These are phyloP conservation scores for Podila clonocystis DNA, from an alignment of 192 early-diverging fungal species.

Conservation along the genomic window DNA sequence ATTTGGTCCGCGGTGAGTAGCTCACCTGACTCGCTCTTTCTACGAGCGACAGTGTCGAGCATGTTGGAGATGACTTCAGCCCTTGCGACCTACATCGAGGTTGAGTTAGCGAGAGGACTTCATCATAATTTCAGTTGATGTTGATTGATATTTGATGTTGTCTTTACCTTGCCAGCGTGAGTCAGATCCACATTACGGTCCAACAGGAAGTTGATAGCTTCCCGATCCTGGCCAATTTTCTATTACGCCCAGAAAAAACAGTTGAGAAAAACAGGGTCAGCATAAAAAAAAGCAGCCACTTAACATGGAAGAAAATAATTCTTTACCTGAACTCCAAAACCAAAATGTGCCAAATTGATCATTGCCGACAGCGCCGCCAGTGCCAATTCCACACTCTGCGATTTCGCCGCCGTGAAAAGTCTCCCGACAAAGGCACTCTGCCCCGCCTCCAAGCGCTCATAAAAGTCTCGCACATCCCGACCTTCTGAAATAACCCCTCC, in stretches of 20 bases:
- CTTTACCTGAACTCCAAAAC: slow-evolving; percentile 29
- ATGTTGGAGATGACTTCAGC: slow-evolving; percentile 30
- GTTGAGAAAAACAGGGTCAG: neutral
- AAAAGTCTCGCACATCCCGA: slow-evolving; percentile 9
- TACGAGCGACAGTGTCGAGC: slow-evolving; percentile 12
- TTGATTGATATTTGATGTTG: neutral
- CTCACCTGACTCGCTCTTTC: neutral
- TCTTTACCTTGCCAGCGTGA: slow-evolving; percentile 36
- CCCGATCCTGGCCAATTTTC: slow-evolving; percentile 26
- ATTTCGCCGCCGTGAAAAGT: slow-evolving; percentile 27
- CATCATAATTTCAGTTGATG: too few species aligned
- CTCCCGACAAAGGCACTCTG: slow-evolving; percentile 27
- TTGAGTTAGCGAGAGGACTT: neutral
- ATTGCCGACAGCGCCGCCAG: slow-evolving; percentile 30
- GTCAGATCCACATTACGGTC: slow-evolving; percentile 27
- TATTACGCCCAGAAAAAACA: neutral
- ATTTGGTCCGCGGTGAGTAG: slow-evolving; percentile 34
- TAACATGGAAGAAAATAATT: neutral
- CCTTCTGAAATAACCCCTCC: slow-evolving; percentile 8
- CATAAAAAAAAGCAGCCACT: neutral
- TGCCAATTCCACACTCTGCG: slow-evolving; percentile 24
- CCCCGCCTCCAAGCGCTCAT: slow-evolving; percentile 13
- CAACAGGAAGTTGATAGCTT: slow-evolving; percentile 20
- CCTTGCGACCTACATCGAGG: slow-evolving; percentile 21
- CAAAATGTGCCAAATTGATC: slow-evolving; percentile 22